Percentiles rank a stretch among this genome's conserved stretches.
Evolutionary conservation across 768 basidiomycete species (phyloP).

Genomic region (Pisolithus albus): DNA sequence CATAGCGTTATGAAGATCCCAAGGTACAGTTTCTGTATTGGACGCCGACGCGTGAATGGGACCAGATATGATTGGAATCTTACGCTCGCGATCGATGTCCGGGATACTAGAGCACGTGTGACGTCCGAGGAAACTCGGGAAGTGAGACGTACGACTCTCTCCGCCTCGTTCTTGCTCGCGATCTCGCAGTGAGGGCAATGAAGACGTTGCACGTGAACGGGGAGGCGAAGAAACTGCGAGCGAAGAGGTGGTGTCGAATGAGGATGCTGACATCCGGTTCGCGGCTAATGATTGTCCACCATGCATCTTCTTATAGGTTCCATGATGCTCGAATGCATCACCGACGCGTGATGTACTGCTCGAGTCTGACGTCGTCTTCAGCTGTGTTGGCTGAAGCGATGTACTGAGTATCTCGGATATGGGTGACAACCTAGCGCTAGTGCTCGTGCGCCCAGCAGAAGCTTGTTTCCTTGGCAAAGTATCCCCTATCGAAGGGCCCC

Average conservation of each 20-base stretch:
- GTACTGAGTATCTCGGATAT: background rate
- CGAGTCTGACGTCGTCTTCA: conserved; percentile 11
- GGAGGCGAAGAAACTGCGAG: conserved; percentile 33
- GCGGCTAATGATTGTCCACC: conserved; percentile 5
- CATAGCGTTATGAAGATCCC: too few species aligned
- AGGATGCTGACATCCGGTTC: conserved; percentile 60
- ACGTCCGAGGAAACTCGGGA: too few species aligned
- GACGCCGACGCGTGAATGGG: too few species aligned
- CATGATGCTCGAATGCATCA: conserved; percentile 88
- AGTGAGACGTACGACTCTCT: conserved; percentile 33
- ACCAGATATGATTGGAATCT: too few species aligned
- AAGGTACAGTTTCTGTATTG: too few species aligned
- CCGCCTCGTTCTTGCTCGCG: conserved; percentile 26
- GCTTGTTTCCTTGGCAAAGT: conserved; percentile 14
- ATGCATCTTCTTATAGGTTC: too few species aligned
- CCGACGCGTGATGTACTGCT: conserved; percentile 36
- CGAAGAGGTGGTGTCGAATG: conserved; percentile 37
- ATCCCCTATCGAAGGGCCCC: background rate
- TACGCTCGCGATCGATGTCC: too few species aligned
- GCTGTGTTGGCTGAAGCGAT: background rate
- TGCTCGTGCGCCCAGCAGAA: background rate
- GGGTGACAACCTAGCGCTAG: background rate
- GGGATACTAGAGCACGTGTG: too few species aligned
- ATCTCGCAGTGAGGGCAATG: conserved; percentile 25
- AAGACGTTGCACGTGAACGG: conserved; percentile 28